Percentiles rank a stretch among this genome's conserved stretches.
phyloP scores from a whole-genome alignment of 805 yeast species.

The Saturnispora mendoncae region DNA sequence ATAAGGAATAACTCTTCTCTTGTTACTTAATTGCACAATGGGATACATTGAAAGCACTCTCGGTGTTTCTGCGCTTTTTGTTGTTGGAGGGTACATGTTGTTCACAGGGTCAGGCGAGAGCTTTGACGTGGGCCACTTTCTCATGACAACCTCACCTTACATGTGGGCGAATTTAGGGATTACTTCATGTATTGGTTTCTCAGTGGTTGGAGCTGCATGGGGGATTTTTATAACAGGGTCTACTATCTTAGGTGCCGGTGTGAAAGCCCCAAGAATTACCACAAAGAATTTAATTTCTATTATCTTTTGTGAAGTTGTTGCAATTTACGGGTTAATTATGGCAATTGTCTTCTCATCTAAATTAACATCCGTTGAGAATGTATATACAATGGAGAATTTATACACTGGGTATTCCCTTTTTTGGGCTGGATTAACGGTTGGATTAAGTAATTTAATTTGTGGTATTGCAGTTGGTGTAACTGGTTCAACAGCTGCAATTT shows the following conservation, averaged over 20 bases:
- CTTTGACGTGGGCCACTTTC: conserved; percentile 85
- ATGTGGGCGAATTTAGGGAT: conserved; percentile 96
- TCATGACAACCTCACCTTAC: conserved; percentile 82
- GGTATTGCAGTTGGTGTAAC: conserved; percentile 97
- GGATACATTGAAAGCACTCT: neutral
- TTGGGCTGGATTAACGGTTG: conserved; percentile 98
- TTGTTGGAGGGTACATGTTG: conserved; percentile 38
- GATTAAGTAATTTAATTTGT: conserved; percentile 85
- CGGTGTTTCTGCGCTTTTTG: conserved; percentile 8
- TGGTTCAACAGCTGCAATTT: conserved; percentile 96
- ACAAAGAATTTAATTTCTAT: conserved; percentile 94
- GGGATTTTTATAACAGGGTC: conserved; percentile 96
- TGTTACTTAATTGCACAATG: no score
- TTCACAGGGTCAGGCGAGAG: conserved; percentile 90
- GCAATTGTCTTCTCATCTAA: conserved; percentile 95
- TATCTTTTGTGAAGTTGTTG: conserved; percentile 98
- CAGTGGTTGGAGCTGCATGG: conserved; percentile 99
- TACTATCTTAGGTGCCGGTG: conserved; percentile 95
- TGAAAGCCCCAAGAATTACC: conserved; percentile 92
- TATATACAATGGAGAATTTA: conserved; percentile 73
- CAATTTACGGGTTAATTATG: conserved; percentile 95
- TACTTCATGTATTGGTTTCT: conserved; percentile 81
- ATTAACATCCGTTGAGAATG: conserved; percentile 55
- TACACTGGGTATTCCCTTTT: conserved; percentile 93
- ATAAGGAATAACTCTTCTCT: no score